Conservation (phyloP, 2,329 filamentous ascomycete genomes). For the Paraphoma chrysanthemicola region DNA sequence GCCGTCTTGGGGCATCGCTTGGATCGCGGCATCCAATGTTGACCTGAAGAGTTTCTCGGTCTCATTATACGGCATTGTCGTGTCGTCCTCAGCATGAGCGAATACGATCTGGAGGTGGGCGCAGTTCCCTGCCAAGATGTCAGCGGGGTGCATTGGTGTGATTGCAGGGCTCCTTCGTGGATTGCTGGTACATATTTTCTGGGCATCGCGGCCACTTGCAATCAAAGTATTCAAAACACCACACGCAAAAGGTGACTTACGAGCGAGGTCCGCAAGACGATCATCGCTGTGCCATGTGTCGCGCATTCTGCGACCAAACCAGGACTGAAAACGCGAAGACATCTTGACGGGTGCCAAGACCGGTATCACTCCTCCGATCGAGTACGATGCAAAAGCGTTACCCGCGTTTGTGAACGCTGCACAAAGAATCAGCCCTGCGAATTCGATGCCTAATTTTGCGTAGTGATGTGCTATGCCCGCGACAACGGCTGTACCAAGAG, state of each 20-base stretch:
- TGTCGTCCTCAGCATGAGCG: conserved; percentile 44
- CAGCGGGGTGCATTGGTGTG: not conserved
- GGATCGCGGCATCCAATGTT: conserved; percentile 33
- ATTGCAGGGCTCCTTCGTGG: not conserved
- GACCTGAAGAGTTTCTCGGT: conserved; percentile 41
- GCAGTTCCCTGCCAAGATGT: conserved; percentile 14
- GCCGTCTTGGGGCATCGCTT: conserved; percentile 15
- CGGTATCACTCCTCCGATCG: conserved; percentile 76
- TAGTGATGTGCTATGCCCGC: conserved; percentile 77
- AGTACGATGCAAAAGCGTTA: conserved; percentile 77
- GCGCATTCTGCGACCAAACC: conserved; percentile 70
- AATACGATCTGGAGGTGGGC: conserved; percentile 35
- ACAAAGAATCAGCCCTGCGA: conserved; percentile 81
- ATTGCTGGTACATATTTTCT: not conserved
- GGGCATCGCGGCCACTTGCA: not conserved
- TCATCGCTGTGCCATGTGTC: conserved; percentile 81
- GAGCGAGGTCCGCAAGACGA: conserved; percentile 66
- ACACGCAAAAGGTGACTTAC: conserved; percentile 19
- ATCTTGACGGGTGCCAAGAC: conserved; percentile 75
- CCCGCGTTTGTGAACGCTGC: conserved; percentile 80
- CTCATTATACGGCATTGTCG: conserved; percentile 45
- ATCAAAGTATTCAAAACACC: too few species aligned
- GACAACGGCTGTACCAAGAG: conserved; percentile 85
- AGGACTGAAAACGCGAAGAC: conserved; percentile 69
- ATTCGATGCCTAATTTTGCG: conserved; percentile 65